Percentiles rank a stretch among this genome's conserved stretches.
Evolutionary conservation across 306 rosid genomes (phyloP).

Genomic region (Vigna reflexopilosa): DNA sequence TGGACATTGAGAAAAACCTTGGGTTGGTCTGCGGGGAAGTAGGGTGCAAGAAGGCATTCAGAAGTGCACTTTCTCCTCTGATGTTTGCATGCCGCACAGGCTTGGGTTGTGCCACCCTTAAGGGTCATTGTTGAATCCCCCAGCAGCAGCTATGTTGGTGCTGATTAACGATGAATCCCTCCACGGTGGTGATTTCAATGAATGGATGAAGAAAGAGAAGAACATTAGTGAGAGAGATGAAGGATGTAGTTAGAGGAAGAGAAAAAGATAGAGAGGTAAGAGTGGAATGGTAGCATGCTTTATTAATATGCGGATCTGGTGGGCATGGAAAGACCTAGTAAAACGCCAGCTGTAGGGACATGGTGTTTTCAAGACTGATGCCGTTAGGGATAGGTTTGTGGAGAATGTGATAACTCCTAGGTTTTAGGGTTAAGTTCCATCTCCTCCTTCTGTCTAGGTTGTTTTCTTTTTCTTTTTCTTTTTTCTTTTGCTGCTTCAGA

Average conservation of each 20-base stretch:
- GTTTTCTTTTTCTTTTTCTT: too few relatives aligned
- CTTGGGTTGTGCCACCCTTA: slow-evolving; percentile 72
- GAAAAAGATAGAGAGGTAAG: slow-evolving; percentile 17
- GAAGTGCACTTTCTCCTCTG: slow-evolving; percentile 74
- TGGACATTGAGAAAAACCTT: slow-evolving; percentile 69
- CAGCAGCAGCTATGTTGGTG: neutral
- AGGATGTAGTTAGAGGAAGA: neutral
- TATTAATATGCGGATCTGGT: slow-evolving; percentile 45
- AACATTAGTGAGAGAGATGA: neutral
- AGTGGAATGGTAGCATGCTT: slow-evolving; percentile 28
- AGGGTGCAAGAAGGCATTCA: slow-evolving; percentile 72
- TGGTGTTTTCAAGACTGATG: slow-evolving; percentile 37
- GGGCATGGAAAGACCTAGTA: slow-evolving; percentile 55
- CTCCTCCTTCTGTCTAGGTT: neutral
- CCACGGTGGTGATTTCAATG: slow-evolving; percentile 6
- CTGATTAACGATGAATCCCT: too few relatives aligned
- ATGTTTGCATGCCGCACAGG: slow-evolving; percentile 81
- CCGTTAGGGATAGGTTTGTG: slow-evolving; percentile 45
- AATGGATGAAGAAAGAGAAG: neutral
- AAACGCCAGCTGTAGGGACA: slow-evolving; percentile 46
- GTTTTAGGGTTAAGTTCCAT: slow-evolving; percentile 42
- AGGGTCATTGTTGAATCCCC: slow-evolving; percentile 63
- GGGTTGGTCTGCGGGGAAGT: slow-evolving; percentile 79
- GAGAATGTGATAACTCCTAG: slow-evolving; percentile 41
- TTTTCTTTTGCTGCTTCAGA: too few relatives aligned